Conservation (phyloP, 352 stramenopile species). For the Phytophthora lateralis region DNA sequence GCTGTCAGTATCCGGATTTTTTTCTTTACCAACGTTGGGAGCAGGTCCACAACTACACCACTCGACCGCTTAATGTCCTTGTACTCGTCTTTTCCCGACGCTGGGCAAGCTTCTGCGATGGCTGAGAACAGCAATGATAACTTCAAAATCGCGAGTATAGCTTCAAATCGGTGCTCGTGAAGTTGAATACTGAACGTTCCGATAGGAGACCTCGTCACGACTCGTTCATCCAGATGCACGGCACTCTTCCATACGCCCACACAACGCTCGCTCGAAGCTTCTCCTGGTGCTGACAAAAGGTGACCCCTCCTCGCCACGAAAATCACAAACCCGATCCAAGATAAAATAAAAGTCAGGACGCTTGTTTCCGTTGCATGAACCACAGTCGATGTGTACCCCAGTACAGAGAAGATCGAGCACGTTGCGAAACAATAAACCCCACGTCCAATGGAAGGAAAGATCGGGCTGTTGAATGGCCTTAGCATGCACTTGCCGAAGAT, state of each 20-base stretch:
- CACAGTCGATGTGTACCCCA: not conserved
- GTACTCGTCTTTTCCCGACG: slow-evolving; percentile 1
- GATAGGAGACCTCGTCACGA: not conserved
- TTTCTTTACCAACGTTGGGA: slow-evolving; percentile 3
- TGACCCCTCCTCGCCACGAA: slow-evolving; percentile 20
- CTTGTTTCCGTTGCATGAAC: slow-evolving; percentile 1
- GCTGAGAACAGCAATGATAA: slow-evolving; percentile 5
- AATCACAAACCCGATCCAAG: slow-evolving; percentile 11
- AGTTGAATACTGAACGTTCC: not conserved
- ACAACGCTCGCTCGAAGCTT: not conserved
- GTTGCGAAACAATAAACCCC: slow-evolving; percentile 2
- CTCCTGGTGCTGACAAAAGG: not conserved
- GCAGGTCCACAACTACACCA: slow-evolving; percentile 3
- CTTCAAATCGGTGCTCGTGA: not conserved
- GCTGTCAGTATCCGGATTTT: not conserved
- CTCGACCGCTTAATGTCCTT: not conserved
- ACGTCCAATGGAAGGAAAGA: no score
- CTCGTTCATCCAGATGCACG: not conserved
- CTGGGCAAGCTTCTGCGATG: slow-evolving; percentile 3
- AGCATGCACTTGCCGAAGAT: no score
- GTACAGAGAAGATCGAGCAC: slow-evolving; percentile 3
- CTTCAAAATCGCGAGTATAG: slow-evolving; percentile 18
- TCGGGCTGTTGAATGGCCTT: no score
- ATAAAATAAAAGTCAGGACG: slow-evolving; percentile 18
- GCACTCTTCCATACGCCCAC: not conserved